These are phyloP conservation scores for Rhizopogon vinicolor DNA, from an alignment of 768 basidiomycete species.

Conservation along the genomic window DNA sequence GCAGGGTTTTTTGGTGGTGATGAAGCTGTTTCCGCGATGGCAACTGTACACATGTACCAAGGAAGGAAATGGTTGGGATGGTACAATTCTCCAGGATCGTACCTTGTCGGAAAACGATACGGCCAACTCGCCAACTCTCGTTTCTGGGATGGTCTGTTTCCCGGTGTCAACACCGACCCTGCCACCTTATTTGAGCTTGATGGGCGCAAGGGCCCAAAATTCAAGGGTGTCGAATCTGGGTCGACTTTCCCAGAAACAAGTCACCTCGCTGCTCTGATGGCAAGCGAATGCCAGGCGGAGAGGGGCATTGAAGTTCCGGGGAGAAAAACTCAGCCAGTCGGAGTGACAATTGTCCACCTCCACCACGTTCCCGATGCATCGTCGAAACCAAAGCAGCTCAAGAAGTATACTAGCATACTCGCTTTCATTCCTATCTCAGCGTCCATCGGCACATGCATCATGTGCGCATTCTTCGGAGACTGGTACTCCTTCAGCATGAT, in stretches of 20 bases:
- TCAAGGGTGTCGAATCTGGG: constrained; percentile 28
- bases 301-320: constrained; percentile 14
- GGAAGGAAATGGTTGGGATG: constrained; percentile 31
- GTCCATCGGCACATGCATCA: constrained; percentile 22
- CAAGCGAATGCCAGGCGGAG: constrained; percentile 15
- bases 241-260: constrained; percentile 25
- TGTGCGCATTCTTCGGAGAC: constrained; percentile 24
- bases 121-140: constrained; percentile 27
- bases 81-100: constrained; percentile 35
- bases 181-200: constrained; percentile 27
- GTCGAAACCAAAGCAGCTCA: constrained; percentile 16
- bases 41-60: constrained; percentile 30
- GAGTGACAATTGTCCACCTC: constrained; percentile 25
- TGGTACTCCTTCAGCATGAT: constrained; percentile 32
- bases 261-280: constrained; percentile 26
- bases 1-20: constrained; percentile 35
- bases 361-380: constrained; percentile 12
- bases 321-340: constrained; percentile 18
- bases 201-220: constrained; percentile 27
- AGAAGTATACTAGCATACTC: constrained; percentile 16
- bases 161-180: constrained; percentile 28
- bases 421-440: constrained; percentile 26
- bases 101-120: constrained; percentile 29
- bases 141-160: constrained; percentile 30
- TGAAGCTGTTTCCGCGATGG: constrained; percentile 34